Evolutionary conservation across 495 filamentous ascomycete species (phyloP), one percentile per base, ranked within the genome.

Genomic region (Penicillium canescens): DNA sequence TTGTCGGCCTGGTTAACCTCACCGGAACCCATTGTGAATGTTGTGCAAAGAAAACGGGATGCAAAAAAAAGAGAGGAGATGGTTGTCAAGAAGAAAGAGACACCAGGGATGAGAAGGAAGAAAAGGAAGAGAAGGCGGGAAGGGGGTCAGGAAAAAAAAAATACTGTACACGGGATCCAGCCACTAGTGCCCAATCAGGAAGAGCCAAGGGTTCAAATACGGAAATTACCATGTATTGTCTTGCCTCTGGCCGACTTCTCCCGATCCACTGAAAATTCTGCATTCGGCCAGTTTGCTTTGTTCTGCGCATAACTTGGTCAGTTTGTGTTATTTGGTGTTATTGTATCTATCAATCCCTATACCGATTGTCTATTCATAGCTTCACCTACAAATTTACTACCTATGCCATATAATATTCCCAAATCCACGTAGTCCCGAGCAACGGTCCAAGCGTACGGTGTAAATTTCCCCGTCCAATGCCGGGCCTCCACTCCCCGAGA

Each of bases 1-100:
- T 92, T 90, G 57, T 89, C 90, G 60, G 57, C 63, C 65, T 80
- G 75, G 62, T 66, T 65, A 68, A 77, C 73, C 28, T 79, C 76
- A 75, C 75, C 75, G 52, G 68, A 64, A 57, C 71, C 60, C 78
- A 81, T 81, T 62, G 61, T 80, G 72, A 72, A 74, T 62, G 69
- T 68, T 73, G 66, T 71, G 69, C 69, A 62, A 62, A 64, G 63
- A 59, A 70, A 54, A 68, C 46, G 21, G 39, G 61, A 64, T 65
- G 56, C 63, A 51, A 63, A 60, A 62, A 61, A 68, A 71, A 69
- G 73, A 72, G 65, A 69, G 71, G 71, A 72, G 72, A 72, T 69
- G 72, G 60, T 65, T 70, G 70, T 69, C 70, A 65, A 62, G 63
- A 67, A 68, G 53, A 62, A 63, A 59, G 57, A 65, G 62, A 74